Percentiles rank a stretch among this genome's conserved stretches.
phyloP scores from a whole-genome alignment of 768 basidiomycete genomes.

The Cystofilobasidium bisporidii region DNA sequence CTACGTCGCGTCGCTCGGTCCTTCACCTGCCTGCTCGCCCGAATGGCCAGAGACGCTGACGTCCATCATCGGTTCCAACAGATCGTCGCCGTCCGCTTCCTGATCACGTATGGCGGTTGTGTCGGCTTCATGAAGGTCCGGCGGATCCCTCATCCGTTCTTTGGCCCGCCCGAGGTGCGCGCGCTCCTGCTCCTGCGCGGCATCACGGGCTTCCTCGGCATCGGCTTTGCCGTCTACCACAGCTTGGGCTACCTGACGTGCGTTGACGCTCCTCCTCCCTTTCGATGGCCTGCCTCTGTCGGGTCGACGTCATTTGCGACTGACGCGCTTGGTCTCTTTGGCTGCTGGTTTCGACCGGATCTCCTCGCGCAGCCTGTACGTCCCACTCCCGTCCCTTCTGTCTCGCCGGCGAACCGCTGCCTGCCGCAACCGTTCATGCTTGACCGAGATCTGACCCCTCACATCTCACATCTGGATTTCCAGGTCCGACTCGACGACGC shows the following conservation, averaged over 20 bases:
- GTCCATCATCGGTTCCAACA: not conserved
- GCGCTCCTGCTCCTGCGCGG: constrained; percentile 9
- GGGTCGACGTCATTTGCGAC: too few relatives aligned
- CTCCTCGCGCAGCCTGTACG: not conserved
- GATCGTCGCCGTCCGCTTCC: constrained; percentile 17
- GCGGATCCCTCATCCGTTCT: constrained; percentile 11
- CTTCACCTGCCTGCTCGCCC: too few relatives aligned
- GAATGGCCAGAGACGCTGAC: too few relatives aligned
- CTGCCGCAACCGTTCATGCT: too few relatives aligned
- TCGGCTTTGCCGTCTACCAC: constrained; percentile 15
- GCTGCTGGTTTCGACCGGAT: too few relatives aligned
- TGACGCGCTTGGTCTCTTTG: too few relatives aligned
- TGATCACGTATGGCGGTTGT: constrained; percentile 9
- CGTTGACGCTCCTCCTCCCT: not conserved
- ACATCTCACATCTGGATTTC: too few relatives aligned
- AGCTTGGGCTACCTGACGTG: constrained; percentile 22
- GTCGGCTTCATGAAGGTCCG: not conserved
- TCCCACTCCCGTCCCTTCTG: not conserved
- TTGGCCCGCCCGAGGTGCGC: constrained; percentile 20
- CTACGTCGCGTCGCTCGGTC: not conserved
- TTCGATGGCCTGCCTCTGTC: too few relatives aligned
- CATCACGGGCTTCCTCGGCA: constrained; percentile 14
- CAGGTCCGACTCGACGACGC: constrained; percentile 21
- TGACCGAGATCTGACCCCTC: too few relatives aligned
- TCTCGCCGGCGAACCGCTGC: too few relatives aligned